These are phyloP conservation scores for Eucalyptus cloeziana DNA, from an alignment of 345 rosid species.

Conservation along the genomic window DNA sequence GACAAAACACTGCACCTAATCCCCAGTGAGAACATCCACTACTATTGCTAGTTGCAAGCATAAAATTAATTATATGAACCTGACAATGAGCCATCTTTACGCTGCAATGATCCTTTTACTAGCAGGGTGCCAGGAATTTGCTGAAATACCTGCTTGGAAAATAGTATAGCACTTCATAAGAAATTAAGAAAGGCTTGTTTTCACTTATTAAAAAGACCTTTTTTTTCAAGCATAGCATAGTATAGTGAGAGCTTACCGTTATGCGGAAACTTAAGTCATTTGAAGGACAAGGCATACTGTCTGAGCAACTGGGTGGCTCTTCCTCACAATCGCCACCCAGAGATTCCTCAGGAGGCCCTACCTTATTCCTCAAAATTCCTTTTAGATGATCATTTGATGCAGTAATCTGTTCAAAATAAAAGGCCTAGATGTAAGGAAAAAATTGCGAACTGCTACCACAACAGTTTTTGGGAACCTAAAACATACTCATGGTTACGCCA, in stretches of 20 bases:
- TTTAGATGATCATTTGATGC: conserved; percentile 41
- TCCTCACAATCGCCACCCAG: not conserved
- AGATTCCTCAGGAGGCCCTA: conserved; percentile 2
- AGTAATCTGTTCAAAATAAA: conserved; percentile 26
- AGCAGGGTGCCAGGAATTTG: conserved; percentile 78
- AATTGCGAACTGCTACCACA: not conserved
- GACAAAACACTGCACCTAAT: not conserved
- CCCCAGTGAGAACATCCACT: not conserved
- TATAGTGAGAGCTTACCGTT: conserved; percentile 23
- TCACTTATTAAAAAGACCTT: not conserved
- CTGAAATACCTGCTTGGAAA: conserved; percentile 43
- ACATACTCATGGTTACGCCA: not conserved
- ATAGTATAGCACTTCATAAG: not conserved
- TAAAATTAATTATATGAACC: conserved; percentile 14
- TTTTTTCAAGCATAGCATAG: not conserved
- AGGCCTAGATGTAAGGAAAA: not conserved
- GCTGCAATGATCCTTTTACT: conserved; percentile 65
- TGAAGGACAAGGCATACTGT: conserved; percentile 5
- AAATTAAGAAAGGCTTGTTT: not conserved
- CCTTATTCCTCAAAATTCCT: conserved; percentile 24
- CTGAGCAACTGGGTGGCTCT: conserved; percentile 2
- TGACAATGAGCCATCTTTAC: conserved; percentile 32
- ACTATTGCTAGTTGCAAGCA: not conserved
- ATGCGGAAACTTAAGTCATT: conserved; percentile 31
- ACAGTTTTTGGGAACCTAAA: not conserved